Evolutionary conservation across 108 stramenopile genomes (phyloP).

Genomic region (Nitzschia palea): DNA sequence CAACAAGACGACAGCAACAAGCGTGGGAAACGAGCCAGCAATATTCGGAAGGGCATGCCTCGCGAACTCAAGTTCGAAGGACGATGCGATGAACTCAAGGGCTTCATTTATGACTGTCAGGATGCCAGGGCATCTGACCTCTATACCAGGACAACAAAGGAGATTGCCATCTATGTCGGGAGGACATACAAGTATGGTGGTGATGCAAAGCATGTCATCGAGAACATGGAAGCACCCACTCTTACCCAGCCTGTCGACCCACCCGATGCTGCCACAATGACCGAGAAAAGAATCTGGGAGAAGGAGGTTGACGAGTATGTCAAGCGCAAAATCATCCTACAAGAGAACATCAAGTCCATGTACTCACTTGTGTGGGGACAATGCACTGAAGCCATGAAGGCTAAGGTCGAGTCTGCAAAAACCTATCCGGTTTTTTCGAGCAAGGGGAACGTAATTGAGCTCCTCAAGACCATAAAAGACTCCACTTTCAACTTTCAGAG

Average conservation of each 20-base stretch:
- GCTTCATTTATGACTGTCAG: neutral
- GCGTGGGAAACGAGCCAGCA: too few species aligned
- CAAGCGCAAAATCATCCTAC: neutral
- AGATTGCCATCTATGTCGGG: neutral
- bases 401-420: neutral
- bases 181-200: neutral
- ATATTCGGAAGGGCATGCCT: too few species aligned
- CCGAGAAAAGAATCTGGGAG: neutral
- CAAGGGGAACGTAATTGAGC: constrained; percentile 7
- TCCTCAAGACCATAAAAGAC: constrained; percentile 15
- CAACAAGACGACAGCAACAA: too few species aligned
- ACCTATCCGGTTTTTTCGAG: neutral
- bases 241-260: neutral
- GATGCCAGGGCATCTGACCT: neutral
- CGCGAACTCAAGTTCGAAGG: constrained; percentile 9
- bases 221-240: neutral
- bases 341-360: neutral
- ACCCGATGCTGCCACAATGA: neutral
- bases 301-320: too few species aligned
- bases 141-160: neutral
- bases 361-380: constrained; percentile 26
- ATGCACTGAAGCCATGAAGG: constrained; percentile 17
- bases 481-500: constrained; percentile 2
- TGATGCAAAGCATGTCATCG: neutral
- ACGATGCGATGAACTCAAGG: neutral